These are phyloP conservation scores for Apiospora arundinis DNA, from an alignment of 2,329 filamentous ascomycete species.

Conservation along the genomic window DNA sequence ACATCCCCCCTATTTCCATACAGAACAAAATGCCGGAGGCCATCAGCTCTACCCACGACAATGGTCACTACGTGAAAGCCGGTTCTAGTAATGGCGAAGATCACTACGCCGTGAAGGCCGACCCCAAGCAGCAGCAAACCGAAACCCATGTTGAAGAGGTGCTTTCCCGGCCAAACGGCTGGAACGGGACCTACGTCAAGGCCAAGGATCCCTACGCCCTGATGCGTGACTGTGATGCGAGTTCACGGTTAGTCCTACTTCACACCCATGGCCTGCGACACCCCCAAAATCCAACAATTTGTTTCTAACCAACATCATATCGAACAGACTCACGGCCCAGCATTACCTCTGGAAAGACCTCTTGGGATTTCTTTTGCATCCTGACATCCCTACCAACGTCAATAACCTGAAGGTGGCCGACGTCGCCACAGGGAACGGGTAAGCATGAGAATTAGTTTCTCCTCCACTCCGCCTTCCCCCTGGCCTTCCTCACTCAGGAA, in stretches of 20 bases:
- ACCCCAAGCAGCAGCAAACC: neutral
- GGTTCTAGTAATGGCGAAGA: neutral
- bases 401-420: slow-evolving; percentile 25
- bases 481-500: neutral
- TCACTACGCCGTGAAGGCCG: neutral
- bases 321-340: slow-evolving; percentile 23
- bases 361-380: slow-evolving; percentile 27
- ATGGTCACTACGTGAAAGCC: too few species aligned
- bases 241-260: neutral
- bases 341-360: slow-evolving; percentile 27
- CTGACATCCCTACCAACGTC: slow-evolving; percentile 21
- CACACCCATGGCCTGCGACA: neutral
- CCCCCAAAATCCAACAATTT: neutral
- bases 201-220: neutral
- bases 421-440: slow-evolving; percentile 27
- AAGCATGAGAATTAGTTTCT: neutral
- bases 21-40: neutral
- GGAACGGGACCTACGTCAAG: neutral
- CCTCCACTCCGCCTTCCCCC: neutral
- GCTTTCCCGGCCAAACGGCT: neutral
- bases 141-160: neutral
- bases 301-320: too few species aligned
- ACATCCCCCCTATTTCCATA: neutral
- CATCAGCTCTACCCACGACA: neutral
- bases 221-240: neutral